Conservation (phyloP, 2,329 filamentous ascomycete genomes). For the Alternaria conjuncta region DNA sequence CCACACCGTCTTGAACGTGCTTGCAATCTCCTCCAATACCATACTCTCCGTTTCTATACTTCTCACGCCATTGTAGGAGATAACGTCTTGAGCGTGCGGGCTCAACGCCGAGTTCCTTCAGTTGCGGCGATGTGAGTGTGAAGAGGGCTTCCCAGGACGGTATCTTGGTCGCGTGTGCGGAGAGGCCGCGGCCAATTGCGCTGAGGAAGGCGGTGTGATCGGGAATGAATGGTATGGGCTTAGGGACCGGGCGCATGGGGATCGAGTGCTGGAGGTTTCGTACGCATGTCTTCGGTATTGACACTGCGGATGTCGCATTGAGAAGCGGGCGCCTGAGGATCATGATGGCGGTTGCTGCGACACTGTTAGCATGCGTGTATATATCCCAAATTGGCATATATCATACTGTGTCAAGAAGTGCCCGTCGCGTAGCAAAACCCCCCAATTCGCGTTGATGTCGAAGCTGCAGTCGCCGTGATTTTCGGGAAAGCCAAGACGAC, state of each 20-base stretch:
- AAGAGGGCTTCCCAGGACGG: conserved; percentile 91
- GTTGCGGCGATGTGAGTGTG: conserved; percentile 75
- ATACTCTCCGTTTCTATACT: conserved; percentile 77
- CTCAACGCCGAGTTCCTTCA: conserved; percentile 83
- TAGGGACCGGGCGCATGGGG: conserved; percentile 61
- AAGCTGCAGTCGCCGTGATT: conserved; percentile 27
- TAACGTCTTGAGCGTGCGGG: conserved; percentile 83
- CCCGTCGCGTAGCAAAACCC: neutral
- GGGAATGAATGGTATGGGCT: conserved; percentile 83
- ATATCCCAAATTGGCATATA: neutral
- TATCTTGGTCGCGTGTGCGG: conserved; percentile 83
- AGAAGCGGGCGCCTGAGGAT: conserved; percentile 46
- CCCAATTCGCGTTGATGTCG: conserved; percentile 7
- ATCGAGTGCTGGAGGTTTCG: conserved; percentile 51
- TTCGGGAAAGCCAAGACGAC: conserved; percentile 41
- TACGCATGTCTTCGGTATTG: conserved; percentile 36
- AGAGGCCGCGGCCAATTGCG: conserved; percentile 86
- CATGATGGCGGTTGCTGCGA: conserved; percentile 32
- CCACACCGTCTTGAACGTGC: conserved; percentile 67
- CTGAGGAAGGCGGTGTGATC: conserved; percentile 85
- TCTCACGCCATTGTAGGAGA: conserved; percentile 84
- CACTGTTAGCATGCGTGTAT: neutral
- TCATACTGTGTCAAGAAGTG: neutral
- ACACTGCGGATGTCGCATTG: conserved; percentile 32
- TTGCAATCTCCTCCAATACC: conserved; percentile 84